Conservation (phyloP, 345 rosid genomes). For the Moringa oleifera region DNA sequence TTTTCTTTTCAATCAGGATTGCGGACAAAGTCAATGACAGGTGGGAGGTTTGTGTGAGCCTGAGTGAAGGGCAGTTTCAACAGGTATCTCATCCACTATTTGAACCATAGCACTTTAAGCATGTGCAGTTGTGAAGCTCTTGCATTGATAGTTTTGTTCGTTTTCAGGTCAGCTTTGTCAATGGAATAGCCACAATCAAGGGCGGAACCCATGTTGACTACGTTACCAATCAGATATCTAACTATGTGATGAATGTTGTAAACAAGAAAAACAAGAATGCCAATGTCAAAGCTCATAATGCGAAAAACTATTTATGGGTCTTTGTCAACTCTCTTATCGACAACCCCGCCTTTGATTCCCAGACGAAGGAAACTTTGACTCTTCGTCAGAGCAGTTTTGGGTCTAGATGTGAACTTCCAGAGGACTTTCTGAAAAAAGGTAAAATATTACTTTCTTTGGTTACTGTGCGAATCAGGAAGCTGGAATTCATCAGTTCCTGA, state of each 20-base stretch:
- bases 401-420: constrained; percentile 83
- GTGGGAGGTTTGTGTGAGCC: constrained; percentile 85
- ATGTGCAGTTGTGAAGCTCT: not conserved
- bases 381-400: constrained; percentile 96
- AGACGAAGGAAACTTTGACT: constrained; percentile 95
- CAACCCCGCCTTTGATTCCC: constrained; percentile 99
- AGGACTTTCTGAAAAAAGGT: constrained; percentile 88
- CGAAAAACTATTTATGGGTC: constrained; percentile 89
- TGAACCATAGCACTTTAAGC: not conserved
- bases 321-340: constrained; percentile 95
- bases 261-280: constrained; percentile 89
- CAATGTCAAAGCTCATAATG: constrained; percentile 73
- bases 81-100: constrained; percentile 45
- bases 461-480: not conserved
- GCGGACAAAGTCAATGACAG: constrained; percentile 67
- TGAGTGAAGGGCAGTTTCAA: constrained; percentile 93
- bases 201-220: constrained; percentile 99
- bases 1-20: constrained; percentile 41
- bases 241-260: constrained; percentile 57
- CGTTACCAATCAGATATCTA: constrained; percentile 81
- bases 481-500: not conserved
- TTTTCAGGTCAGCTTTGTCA: constrained; percentile 89
- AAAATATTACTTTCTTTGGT: constrained; percentile 12
- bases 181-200: constrained; percentile 79
- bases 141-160: not conserved